These are phyloP conservation scores for Aspergillus leporis DNA, from an alignment of 495 filamentous ascomycete genomes.

Conservation along the genomic window DNA sequence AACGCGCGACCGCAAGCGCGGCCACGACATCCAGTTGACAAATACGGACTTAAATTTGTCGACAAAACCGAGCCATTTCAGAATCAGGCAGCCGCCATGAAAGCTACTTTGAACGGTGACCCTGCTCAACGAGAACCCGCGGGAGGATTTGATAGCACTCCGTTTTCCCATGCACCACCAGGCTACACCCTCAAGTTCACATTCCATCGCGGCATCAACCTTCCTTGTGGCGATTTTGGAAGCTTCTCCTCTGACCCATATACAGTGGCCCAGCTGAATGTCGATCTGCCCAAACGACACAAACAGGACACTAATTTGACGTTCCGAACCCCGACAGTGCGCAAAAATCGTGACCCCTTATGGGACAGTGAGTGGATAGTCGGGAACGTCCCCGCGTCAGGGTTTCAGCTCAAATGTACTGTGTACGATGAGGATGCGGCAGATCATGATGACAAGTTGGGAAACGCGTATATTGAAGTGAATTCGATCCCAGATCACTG, in stretches of 20 bases:
- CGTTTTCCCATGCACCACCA: slow-evolving; percentile 66
- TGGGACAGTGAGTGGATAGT: slow-evolving; percentile 90
- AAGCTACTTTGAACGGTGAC: slow-evolving; percentile 20
- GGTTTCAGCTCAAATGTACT: slow-evolving; percentile 76
- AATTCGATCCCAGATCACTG: slow-evolving; percentile 60
- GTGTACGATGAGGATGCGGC: slow-evolving; percentile 87
- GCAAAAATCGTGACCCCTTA: slow-evolving; percentile 64
- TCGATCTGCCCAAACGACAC: slow-evolving; percentile 66
- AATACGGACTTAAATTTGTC: slow-evolving; percentile 50
- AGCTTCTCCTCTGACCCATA: slow-evolving; percentile 83
- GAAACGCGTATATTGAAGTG: slow-evolving; percentile 72
- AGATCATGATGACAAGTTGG: slow-evolving; percentile 84
- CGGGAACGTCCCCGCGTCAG: slow-evolving; percentile 75
- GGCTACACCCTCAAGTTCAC: slow-evolving; percentile 85
- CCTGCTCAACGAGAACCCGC: slow-evolving; percentile 48
- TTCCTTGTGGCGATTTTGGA: slow-evolving; percentile 79
- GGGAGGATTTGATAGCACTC: slow-evolving; percentile 78
- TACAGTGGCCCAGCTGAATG: slow-evolving; percentile 65
- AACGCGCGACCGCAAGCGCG: slow-evolving; percentile 21
- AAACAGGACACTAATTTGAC: slow-evolving; percentile 72
- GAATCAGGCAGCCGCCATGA: slow-evolving; percentile 41
- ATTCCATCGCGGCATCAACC: slow-evolving; percentile 75
- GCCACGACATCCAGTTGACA: slow-evolving; percentile 31
- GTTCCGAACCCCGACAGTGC: slow-evolving; percentile 76
- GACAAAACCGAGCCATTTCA: slow-evolving; percentile 60